Percentiles rank a stretch among this genome's conserved stretches.
Evolutionary conservation across 305 asterid species (phyloP).

Genomic region (Solanum hybrid): DNA sequence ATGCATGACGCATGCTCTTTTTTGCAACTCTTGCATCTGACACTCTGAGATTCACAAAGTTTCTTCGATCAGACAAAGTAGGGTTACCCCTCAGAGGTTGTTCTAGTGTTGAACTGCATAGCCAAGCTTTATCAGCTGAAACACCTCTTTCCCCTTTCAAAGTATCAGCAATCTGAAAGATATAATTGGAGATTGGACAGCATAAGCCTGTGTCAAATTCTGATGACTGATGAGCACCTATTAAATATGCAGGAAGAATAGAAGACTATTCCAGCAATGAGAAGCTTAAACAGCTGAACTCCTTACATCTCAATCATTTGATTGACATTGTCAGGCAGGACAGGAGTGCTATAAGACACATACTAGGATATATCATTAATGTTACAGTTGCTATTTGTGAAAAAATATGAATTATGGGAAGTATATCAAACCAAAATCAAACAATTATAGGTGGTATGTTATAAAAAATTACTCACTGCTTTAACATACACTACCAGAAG

Average conservation of each 20-base stretch:
- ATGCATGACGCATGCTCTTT: conserved; percentile 14
- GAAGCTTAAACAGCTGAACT: conserved; percentile 1
- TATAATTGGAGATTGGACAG: not conserved
- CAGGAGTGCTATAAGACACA: not conserved
- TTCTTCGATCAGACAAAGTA: conserved; percentile 22
- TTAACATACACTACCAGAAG: not conserved
- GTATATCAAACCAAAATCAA: not conserved
- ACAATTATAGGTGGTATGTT: not conserved
- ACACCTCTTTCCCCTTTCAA: conserved; percentile 34
- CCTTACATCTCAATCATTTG: not conserved
- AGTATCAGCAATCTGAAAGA: conserved; percentile 47
- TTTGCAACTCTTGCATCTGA: conserved; percentile 24
- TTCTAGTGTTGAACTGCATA: conserved; percentile 23
- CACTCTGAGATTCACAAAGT: conserved; percentile 18
- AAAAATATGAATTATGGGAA: not conserved
- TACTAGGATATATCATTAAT: not conserved
- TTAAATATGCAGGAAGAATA: not conserved
- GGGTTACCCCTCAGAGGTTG: conserved; percentile 26
- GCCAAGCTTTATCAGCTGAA: conserved; percentile 35
- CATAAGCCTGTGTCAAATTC: not conserved
- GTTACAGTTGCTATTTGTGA: not conserved
- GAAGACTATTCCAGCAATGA: not conserved
- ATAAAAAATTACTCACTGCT: not conserved
- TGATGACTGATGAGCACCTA: not conserved
- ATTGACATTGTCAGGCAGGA: not conserved